Conservation (phyloP, 108 stramenopile species). For the Discostella pseudostelligera region DNA sequence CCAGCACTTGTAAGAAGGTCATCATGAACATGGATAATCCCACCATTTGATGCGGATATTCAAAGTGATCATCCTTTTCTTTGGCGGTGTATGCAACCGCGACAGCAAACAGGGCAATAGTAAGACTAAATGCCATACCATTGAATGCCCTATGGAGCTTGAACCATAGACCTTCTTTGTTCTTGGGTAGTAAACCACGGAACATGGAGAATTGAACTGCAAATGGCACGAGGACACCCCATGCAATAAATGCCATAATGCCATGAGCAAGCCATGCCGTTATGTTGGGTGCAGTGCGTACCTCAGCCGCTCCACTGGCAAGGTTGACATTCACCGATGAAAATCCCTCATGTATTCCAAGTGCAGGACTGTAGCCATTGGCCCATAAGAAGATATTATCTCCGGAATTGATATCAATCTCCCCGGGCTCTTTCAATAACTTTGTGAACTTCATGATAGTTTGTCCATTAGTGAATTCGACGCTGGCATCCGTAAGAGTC, state of each 20-base stretch:
- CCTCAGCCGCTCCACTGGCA: conserved; percentile 15
- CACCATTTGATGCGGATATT: conserved; percentile 25
- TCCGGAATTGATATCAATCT: conserved; percentile 49
- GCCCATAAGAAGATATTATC: conserved; percentile 62
- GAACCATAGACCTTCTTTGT: conserved; percentile 29
- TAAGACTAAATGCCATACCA: conserved; percentile 15
- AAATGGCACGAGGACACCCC: conserved; percentile 61
- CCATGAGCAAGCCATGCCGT: conserved; percentile 67
- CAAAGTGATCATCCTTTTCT: conserved; percentile 24
- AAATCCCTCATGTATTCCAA: conserved; percentile 22
- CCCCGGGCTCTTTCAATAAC: conserved; percentile 54
- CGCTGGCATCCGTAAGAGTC: conserved; percentile 58
- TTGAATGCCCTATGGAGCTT: conserved; percentile 37
- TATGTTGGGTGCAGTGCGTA: conserved; percentile 1
- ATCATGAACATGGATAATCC: conserved; percentile 48
- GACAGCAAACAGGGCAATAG: conserved; percentile 29
- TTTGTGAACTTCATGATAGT: conserved; percentile 72
- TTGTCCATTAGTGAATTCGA: conserved; percentile 37
- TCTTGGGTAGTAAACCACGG: conserved; percentile 28
- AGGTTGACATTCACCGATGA: conserved; percentile 15
- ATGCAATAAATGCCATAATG: conserved; percentile 57
- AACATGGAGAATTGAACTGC: conserved; percentile 58
- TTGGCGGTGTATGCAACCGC: conserved; percentile 26
- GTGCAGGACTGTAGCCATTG: conserved; percentile 40
- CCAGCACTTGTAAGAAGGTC: conserved; percentile 36